Evolutionary conservation across 768 basidiomycete species (phyloP).

Genomic region (Gloeophyllum trabeum): DNA sequence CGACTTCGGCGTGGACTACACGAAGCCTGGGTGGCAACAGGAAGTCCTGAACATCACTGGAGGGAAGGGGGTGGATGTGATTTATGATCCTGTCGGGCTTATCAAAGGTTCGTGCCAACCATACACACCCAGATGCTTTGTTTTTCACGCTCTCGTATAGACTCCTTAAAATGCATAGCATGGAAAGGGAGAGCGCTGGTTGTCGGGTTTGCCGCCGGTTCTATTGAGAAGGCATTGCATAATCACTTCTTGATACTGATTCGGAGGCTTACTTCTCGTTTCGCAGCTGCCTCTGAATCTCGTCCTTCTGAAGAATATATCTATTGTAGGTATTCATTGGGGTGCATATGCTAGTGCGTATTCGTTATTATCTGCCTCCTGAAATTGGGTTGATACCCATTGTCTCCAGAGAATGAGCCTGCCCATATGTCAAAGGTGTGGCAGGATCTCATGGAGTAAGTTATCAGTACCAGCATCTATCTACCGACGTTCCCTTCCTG

Average conservation of each 20-base stretch:
- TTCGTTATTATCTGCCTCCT: background rate
- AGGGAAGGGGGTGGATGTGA: slow-evolving; percentile 78
- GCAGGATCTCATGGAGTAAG: slow-evolving; percentile 55
- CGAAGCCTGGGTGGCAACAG: slow-evolving; percentile 74
- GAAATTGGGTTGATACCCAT: background rate
- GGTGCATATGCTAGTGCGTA: slow-evolving; percentile 64
- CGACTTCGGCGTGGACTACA: slow-evolving; percentile 77
- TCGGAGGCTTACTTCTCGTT: background rate
- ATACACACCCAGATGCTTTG: background rate
- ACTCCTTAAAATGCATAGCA: slow-evolving; percentile 83
- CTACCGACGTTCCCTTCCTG: background rate
- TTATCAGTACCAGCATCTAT: slow-evolving; percentile 3
- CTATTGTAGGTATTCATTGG: slow-evolving; percentile 81
- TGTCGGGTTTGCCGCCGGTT: slow-evolving; percentile 85
- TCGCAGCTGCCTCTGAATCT: slow-evolving; percentile 63
- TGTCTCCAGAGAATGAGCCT: slow-evolving; percentile 47
- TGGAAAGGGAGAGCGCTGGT: slow-evolving; percentile 91
- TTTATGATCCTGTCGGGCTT: slow-evolving; percentile 81
- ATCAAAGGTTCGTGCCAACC: slow-evolving; percentile 40
- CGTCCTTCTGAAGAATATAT: slow-evolving; percentile 77
- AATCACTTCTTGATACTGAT: too few species aligned
- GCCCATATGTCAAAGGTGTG: slow-evolving; percentile 57
- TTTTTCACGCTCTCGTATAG: slow-evolving; percentile 25
- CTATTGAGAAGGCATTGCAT: slow-evolving; percentile 63
- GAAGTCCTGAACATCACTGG: slow-evolving; percentile 75